phyloP scores from a whole-genome alignment of 2,329 filamentous ascomycete species.

The Pyrenochaeta sp. region DNA sequence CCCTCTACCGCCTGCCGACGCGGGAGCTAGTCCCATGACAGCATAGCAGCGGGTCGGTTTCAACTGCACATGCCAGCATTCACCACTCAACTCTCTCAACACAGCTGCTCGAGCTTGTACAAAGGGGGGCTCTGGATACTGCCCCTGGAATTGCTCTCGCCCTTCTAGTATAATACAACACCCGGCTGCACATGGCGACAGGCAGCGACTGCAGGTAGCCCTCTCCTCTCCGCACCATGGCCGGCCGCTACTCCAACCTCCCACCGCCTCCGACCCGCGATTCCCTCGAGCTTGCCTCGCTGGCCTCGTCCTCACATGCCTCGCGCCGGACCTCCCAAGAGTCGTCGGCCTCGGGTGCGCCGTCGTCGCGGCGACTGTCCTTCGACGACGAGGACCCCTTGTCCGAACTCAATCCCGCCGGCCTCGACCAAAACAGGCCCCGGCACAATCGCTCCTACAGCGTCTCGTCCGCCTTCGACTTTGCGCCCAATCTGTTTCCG shows the following conservation, averaged over 20 bases:
- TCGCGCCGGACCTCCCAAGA: slow-evolving; percentile 72
- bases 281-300: slow-evolving; percentile 93
- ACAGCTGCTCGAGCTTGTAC: slow-evolving; percentile 9
- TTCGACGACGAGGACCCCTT: slow-evolving; percentile 87
- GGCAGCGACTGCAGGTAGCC: slow-evolving; percentile 24
- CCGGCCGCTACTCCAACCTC: slow-evolving; percentile 48
- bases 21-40: slow-evolving; percentile 31
- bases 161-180: slow-evolving; percentile 3
- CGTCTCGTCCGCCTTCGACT: slow-evolving; percentile 92
- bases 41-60: slow-evolving; percentile 23
- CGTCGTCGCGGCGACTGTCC: slow-evolving; percentile 91
- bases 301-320: slow-evolving; percentile 82
- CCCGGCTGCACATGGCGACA: slow-evolving; percentile 36
- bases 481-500: slow-evolving; percentile 90
- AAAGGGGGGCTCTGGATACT: slow-evolving; percentile 22
- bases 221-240: slow-evolving; percentile 38
- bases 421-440: slow-evolving; percentile 50
- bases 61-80: slow-evolving; percentile 28
- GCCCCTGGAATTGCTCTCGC: slow-evolving; percentile 13
- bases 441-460: slow-evolving; percentile 78
- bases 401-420: slow-evolving; percentile 63
- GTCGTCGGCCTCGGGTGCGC: slow-evolving; percentile 83
- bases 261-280: slow-evolving; percentile 70
- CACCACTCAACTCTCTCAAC: slow-evolving; percentile 24
- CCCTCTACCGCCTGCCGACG: slow-evolving; percentile 17